These are phyloP conservation scores for Geranium rotundifolium DNA, from an alignment of 345 rosid species.

Conservation along the genomic window DNA sequence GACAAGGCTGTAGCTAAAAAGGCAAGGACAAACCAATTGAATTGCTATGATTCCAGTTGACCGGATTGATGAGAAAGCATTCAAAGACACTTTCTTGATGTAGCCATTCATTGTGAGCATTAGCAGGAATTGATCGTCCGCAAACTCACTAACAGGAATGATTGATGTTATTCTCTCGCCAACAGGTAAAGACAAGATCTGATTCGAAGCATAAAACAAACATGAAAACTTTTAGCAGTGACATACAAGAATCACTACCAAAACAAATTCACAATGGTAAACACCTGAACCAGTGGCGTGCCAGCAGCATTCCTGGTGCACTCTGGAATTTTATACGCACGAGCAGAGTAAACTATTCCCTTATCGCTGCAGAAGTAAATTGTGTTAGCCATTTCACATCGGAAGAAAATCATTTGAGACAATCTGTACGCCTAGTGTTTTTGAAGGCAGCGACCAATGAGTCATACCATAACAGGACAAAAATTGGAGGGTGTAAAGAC, in stretches of 20 bases:
- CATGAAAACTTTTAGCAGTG: constrained; percentile 8
- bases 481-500: not conserved
- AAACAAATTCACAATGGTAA: constrained; percentile 5
- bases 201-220: constrained; percentile 18
- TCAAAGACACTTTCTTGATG: constrained; percentile 88
- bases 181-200: constrained; percentile 76
- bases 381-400: too few relatives aligned
- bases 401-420: not conserved
- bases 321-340: constrained; percentile 93
- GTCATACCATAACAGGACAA: too few relatives aligned
- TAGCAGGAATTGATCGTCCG: constrained; percentile 64
- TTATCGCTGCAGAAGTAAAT: constrained; percentile 38
- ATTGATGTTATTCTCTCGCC: constrained; percentile 95
- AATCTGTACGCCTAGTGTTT: not conserved
- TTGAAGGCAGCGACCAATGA: not conserved
- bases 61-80: constrained; percentile 70
- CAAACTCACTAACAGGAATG: constrained; percentile 78
- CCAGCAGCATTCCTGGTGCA: constrained; percentile 87
- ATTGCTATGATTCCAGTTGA: constrained; percentile 95
- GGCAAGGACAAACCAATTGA: constrained; percentile 58
- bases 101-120: constrained; percentile 95
- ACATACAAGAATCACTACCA: not conserved
- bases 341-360: constrained; percentile 87
- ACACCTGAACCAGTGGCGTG: constrained; percentile 83
- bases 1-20: not conserved